phyloP scores from a whole-genome alignment of 2,329 filamentous ascomycete species.

The Ascochyta pisi region DNA sequence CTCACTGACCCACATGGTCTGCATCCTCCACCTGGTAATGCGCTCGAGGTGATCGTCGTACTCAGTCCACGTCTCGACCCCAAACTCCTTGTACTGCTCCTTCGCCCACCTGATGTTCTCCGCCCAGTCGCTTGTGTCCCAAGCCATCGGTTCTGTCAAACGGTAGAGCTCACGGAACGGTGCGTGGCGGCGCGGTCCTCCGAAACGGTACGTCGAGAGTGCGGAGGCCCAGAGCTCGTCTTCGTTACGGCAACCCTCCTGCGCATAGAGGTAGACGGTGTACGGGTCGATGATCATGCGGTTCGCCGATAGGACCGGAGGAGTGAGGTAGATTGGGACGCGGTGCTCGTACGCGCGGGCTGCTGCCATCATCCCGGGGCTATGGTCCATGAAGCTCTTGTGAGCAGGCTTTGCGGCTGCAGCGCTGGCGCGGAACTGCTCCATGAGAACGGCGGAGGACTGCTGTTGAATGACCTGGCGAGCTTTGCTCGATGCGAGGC shows the following conservation, averaged over 20 bases:
- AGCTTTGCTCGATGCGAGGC: constrained; percentile 21
- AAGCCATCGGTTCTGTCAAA: constrained; percentile 7
- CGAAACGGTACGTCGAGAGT: constrained; percentile 19
- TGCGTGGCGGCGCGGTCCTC: constrained; percentile 22
- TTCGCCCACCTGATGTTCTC: constrained; percentile 39
- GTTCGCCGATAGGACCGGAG: constrained; percentile 25
- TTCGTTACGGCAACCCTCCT: constrained; percentile 9
- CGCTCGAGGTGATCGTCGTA: constrained; percentile 32
- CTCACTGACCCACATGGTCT: constrained; percentile 36
- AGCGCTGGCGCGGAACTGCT: background rate
- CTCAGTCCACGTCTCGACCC: constrained; percentile 37
- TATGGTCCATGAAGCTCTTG: background rate
- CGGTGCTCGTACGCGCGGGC: constrained; percentile 10
- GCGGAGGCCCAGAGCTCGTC: constrained; percentile 2
- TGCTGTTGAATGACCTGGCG: constrained; percentile 18
- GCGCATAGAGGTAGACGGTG: constrained; percentile 14
- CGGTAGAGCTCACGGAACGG: constrained; percentile 27
- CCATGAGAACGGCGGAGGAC: background rate
- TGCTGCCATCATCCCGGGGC: constrained; percentile 14
- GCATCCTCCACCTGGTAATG: constrained; percentile 29
- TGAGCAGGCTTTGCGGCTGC: constrained; percentile 4
- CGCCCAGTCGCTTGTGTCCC: constrained; percentile 32
- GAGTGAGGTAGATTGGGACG: constrained; percentile 16
- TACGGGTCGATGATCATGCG: constrained; percentile 28
- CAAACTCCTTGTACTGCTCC: constrained; percentile 33